Conservation (phyloP, 768 basidiomycete genomes). For the Tricholoma terreum region DNA sequence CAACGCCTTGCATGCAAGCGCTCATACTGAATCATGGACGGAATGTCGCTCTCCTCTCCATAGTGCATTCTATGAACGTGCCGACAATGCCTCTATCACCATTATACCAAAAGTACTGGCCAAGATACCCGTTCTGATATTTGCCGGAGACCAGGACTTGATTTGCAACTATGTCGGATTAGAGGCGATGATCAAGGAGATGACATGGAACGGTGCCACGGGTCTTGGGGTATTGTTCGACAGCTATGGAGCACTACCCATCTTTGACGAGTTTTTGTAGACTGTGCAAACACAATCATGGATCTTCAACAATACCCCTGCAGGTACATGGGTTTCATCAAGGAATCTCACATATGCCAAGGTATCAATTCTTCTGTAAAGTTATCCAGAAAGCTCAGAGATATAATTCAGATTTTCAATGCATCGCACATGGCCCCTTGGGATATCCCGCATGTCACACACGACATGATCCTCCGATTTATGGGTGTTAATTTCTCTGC, state of each 20-base stretch:
- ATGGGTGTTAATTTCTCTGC: slow-evolving; percentile 87
- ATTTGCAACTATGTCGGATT: slow-evolving; percentile 96
- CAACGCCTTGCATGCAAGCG: slow-evolving; percentile 74
- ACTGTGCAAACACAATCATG: slow-evolving; percentile 69
- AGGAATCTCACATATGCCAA: slow-evolving; percentile 93
- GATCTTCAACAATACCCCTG: slow-evolving; percentile 70
- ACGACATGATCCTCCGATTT: slow-evolving; percentile 99
- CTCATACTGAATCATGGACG: slow-evolving; percentile 77
- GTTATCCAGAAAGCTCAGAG: not conserved
- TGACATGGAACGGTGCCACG: slow-evolving; percentile 83
- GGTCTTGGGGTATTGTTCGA: slow-evolving; percentile 70
- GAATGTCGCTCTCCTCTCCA: slow-evolving; percentile 80
- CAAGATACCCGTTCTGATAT: slow-evolving; percentile 82
- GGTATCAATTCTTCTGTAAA: slow-evolving; percentile 36
- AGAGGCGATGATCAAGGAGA: slow-evolving; percentile 75
- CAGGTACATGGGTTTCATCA: slow-evolving; percentile 88
- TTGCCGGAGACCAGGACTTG: slow-evolving; percentile 92
- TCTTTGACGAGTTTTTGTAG: slow-evolving; percentile 30
- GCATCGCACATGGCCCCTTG: slow-evolving; percentile 95
- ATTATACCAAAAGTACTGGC: slow-evolving; percentile 78
- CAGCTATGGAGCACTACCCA: not conserved
- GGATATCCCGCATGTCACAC: slow-evolving; percentile 83
- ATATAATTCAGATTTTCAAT: slow-evolving; percentile 64
- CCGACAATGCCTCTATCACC: slow-evolving; percentile 66
- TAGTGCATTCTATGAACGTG: slow-evolving; percentile 49